Base-by-base conservation (phyloP, 177 flowering plant species). In the Vitis hybrid region DNA sequence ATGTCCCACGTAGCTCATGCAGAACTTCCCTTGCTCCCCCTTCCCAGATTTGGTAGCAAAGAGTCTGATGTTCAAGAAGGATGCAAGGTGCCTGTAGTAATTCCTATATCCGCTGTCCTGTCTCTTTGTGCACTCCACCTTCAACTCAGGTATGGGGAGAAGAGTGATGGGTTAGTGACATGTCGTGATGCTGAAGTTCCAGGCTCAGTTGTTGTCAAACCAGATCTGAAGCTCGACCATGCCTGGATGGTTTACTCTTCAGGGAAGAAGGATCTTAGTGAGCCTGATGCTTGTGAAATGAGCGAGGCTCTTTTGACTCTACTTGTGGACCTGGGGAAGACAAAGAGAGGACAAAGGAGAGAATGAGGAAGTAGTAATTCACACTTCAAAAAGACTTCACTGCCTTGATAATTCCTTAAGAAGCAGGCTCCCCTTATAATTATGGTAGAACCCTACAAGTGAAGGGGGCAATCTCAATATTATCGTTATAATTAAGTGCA, bases 201-300 rank as follows among this genome's bases (percentile, higher is more conserved):
- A 1, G 95, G 97, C 6, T 94, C 97, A 0, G 90, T 90, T 19
- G 90, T 88, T 0, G 91, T 94, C 18, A 83, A 75, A 71, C 95
- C 97, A 0, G 79, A 86, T 4, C 56, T 61, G 78, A 94, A 92
- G 77, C 89, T 94, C 5, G 91, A 92, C 75, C 98, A 91, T 75
- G 92, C 87, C 1, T 94, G 97, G 97, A 90, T 91, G 94, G 98
- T 94, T 65, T 87, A 86, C 76, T 86, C 95, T n/a, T 77, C 94
- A 3, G 69, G 81, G 81, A 90, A 68, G 63, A 83, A 63, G 77
- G 71, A 85, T 64, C 66, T 64, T 1, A 60, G 18, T 57, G 87
- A 87, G 66, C 81, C 94, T 6, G 86, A 87, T 74, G 84, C 88
- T 13, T 72, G 80, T 66, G 90, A 90, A 58, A 89, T 92, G 93